Evolutionary conservation across 2,329 filamentous ascomycete species (phyloP).

Genomic region (Stachybotrys chlorohalonatus): DNA sequence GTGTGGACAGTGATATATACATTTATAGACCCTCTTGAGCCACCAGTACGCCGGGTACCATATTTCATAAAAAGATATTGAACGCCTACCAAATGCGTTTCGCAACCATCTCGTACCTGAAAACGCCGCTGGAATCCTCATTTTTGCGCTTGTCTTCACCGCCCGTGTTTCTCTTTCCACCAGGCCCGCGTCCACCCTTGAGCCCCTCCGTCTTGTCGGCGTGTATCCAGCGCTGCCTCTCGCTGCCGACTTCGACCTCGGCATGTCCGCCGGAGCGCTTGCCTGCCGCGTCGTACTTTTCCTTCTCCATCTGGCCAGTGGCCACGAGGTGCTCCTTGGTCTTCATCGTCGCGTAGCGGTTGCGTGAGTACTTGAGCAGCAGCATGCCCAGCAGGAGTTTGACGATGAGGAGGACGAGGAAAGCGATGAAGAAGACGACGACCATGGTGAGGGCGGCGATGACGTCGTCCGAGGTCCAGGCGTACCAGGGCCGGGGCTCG

Average conservation of each 20-base stretch:
- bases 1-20: not conserved
- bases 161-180: constrained; percentile 41
- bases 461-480: constrained; percentile 60
- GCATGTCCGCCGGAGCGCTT: constrained; percentile 75
- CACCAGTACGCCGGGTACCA: not conserved
- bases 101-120: constrained; percentile 89
- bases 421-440: constrained; percentile 75
- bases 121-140: constrained; percentile 52
- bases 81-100: constrained; percentile 81
- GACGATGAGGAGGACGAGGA: constrained; percentile 72
- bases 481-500: constrained; percentile 34
- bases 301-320: constrained; percentile 35
- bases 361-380: constrained; percentile 69
- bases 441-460: constrained; percentile 76
- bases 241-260: constrained; percentile 80
- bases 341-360: constrained; percentile 76
- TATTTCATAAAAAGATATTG: not conserved
- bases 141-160: constrained; percentile 37
- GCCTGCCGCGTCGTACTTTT: constrained; percentile 59
- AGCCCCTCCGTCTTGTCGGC: constrained; percentile 70
- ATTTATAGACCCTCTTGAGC: not conserved
- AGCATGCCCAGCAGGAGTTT: constrained; percentile 87
- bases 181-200: constrained; percentile 41
- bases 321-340: constrained; percentile 47
- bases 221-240: constrained; percentile 78